These are phyloP conservation scores for Haplosporangium sp. DNA, from an alignment of 371 early-diverging fungal genomes.

Conservation along the genomic window DNA sequence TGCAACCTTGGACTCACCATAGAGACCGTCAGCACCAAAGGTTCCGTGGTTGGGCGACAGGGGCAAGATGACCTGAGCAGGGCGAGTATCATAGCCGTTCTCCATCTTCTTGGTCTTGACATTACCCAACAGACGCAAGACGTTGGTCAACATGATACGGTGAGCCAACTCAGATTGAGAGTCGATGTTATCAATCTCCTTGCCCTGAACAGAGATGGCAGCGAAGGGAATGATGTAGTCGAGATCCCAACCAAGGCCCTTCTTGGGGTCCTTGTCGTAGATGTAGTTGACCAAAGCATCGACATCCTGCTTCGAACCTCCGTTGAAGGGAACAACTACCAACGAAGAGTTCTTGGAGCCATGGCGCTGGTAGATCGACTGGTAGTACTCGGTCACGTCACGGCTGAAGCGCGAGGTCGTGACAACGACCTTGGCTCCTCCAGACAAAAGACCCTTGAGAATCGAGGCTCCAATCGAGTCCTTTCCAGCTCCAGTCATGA, in stretches of 20 bases:
- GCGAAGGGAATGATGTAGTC: conserved; percentile 97
- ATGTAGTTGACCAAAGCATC: conserved; percentile 86
- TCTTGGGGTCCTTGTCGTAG: conserved; percentile 80
- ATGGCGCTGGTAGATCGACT: conserved; percentile 83
- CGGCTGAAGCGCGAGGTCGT: conserved; percentile 94
- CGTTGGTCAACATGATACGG: conserved; percentile 92
- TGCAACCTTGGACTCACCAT: conserved; percentile 94
- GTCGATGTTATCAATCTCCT: conserved; percentile 89
- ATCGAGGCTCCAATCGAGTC: conserved; percentile 94
- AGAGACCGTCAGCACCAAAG: conserved; percentile 94
- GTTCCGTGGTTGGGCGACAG: conserved; percentile 97
- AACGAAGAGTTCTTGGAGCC: conserved; percentile 91
- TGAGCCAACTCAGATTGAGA: conserved; percentile 91
- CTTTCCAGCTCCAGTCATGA: conserved; percentile 93
- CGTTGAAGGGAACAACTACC: conserved; percentile 97
- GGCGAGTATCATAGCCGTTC: conserved; percentile 84
- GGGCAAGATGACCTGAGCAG: conserved; percentile 92
- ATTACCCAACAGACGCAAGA: conserved; percentile 83
- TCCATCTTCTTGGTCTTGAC: conserved; percentile 87
- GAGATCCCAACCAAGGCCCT: conserved; percentile 90
- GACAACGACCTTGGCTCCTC: conserved; percentile 93
- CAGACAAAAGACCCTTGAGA: conserved; percentile 87
- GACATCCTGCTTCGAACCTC: conserved; percentile 89
- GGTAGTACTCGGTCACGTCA: conserved; percentile 88
- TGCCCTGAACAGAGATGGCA: conserved; percentile 91